phyloP scores from a whole-genome alignment of 352 stramenopile genomes.

The Phytopythium litorale region DNA sequence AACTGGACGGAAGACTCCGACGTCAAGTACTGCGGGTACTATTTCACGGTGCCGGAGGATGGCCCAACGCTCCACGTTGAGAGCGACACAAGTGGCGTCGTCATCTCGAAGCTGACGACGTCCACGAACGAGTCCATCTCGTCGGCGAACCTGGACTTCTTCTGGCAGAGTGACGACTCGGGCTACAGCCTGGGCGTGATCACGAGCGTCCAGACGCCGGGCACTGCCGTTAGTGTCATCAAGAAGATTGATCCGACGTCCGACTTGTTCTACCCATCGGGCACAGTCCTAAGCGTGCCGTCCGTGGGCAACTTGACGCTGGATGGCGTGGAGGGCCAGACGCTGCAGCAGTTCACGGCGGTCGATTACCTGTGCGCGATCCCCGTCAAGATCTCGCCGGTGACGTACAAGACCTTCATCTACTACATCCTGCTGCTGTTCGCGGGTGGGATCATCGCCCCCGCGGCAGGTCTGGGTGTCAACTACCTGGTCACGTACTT shows the following conservation, averaged over 20 bases:
- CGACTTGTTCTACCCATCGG: constrained; percentile 47
- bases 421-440: constrained; percentile 74
- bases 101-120: constrained; percentile 51
- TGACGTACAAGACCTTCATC: constrained; percentile 53
- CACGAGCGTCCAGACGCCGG: constrained; percentile 49
- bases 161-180: constrained; percentile 61
- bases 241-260: constrained; percentile 56
- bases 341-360: constrained; percentile 39
- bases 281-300: constrained; percentile 22
- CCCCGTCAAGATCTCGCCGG: constrained; percentile 44
- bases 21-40: constrained; percentile 71
- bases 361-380: constrained; percentile 60
- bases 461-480: constrained; percentile 49
- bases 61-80: constrained; percentile 46
- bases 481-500: constrained; percentile 83
- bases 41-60: constrained; percentile 46
- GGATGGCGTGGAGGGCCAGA: constrained; percentile 36
- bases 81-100: constrained; percentile 21
- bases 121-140: constrained; percentile 39
- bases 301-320: constrained; percentile 48
- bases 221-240: constrained; percentile 53
- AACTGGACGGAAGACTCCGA: constrained; percentile 36
- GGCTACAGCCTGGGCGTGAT: constrained; percentile 59
- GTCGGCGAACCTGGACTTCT: constrained; percentile 48
- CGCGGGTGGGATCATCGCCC: constrained; percentile 64